phyloP scores from a whole-genome alignment of 495 filamentous ascomycete species.

The Melanomma pulvis-pyrius region DNA sequence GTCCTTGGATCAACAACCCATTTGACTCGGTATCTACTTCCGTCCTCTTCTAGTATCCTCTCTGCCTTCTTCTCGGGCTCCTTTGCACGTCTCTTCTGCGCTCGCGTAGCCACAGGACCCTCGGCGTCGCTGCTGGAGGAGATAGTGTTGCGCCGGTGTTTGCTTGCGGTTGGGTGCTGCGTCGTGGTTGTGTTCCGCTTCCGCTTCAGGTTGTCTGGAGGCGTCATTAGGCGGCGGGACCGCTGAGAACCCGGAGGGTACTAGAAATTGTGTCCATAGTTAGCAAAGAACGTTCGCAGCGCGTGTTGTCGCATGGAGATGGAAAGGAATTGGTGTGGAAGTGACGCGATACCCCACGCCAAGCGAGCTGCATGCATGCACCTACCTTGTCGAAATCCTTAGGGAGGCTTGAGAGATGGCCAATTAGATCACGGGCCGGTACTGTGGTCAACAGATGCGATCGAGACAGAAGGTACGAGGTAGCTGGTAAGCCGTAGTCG shows the following conservation, averaged over 20 bases:
- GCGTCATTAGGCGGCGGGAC: conserved; percentile 14
- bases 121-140: not conserved
- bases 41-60: not conserved
- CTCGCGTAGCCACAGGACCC: not conserved
- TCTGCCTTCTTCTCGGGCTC: conserved; percentile 1
- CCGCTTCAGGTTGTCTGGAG: not conserved
- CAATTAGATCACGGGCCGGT: not conserved
- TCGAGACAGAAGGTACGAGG: not conserved
- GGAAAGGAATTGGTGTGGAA: not conserved
- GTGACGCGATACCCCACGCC: not conserved
- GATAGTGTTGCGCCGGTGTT: not conserved
- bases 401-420: not conserved
- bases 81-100: not conserved
- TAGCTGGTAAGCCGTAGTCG: not conserved
- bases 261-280: conserved; percentile 6
- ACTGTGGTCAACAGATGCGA: not conserved
- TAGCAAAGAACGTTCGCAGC: not conserved
- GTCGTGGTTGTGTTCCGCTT: not conserved
- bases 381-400: not conserved
- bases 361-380: not conserved
- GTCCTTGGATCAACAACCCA: conserved; percentile 5
- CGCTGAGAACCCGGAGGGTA: not conserved
- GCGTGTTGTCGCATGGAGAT: not conserved
- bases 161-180: not conserved
- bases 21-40: conserved; percentile 2